These are phyloP conservation scores for Coprinopsis strossmayeri DNA, from an alignment of 768 basidiomycete species.

Conservation along the genomic window DNA sequence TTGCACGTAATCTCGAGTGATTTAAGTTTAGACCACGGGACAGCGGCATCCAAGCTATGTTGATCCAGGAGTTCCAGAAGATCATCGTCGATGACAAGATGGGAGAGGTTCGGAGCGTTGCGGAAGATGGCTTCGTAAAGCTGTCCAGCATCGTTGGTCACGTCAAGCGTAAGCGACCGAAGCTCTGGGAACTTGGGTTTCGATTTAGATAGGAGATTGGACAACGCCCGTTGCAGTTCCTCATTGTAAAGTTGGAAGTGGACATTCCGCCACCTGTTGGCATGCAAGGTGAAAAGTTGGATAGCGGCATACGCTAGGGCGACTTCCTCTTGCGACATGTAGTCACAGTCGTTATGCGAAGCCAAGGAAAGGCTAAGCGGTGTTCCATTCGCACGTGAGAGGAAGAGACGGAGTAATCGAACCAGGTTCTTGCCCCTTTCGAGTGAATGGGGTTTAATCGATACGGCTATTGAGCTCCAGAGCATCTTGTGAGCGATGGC, in stretches of 20 bases:
- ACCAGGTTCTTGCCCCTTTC: neutral
- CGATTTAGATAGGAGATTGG: neutral
- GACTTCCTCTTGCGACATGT: neutral
- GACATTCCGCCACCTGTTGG: neutral
- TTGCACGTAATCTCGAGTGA: neutral
- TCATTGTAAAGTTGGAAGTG: neutral
- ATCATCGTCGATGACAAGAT: neutral
- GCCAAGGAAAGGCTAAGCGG: neutral
- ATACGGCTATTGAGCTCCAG: conserved; percentile 5
- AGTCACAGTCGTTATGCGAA: neutral
- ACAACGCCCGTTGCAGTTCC: neutral
- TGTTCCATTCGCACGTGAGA: neutral
- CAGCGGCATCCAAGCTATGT: neutral
- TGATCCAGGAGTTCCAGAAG: neutral
- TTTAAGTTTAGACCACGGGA: conserved; percentile 7
- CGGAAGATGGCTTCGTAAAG: neutral
- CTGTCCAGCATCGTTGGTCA: neutral
- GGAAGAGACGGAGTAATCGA: neutral
- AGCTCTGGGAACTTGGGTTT: neutral
- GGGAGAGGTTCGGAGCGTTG: neutral
- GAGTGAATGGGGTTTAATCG: neutral
- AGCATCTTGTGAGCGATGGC: conserved; percentile 5
- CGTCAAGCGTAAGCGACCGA: neutral
- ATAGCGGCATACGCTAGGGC: neutral
- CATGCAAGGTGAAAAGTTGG: neutral